Base-by-base conservation (phyloP, 257 asterid genomes). In the Prunella vulgaris region DNA sequence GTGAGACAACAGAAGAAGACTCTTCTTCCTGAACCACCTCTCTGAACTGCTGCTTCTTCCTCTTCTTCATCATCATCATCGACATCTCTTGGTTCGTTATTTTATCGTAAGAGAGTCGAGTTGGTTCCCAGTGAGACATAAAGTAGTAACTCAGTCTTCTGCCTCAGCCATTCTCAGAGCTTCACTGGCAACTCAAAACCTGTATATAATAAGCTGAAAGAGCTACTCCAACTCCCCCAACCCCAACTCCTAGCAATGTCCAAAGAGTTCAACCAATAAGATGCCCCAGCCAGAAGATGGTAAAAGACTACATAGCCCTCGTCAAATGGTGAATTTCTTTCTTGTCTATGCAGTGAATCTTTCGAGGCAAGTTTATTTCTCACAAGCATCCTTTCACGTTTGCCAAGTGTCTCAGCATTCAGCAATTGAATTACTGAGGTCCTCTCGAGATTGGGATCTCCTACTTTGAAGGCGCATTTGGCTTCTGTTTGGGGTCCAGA, bases 391-490 rank as follows among this genome's bases (percentile, higher is more conserved):
- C 51, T 68, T 71, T 87, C 66, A 80, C 75, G 77, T 90, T 86
- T 52, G 65, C 80, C 70, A 72, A 53, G 70, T 72, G 87, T 33
- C n/a, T n/a, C n/a, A n/a, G n/a, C 86, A 78, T 53, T 89, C 98
- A 25, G 84, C 83, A 49, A 87, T 44, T 10, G 98, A 84, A 78
- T 86, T 77, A 69, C 51, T 79, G 27, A 92, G 96, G 77, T 92
- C 98, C 74, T 92, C 98, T 66, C 98, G 84, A 62, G 98, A 92
- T 67, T 90, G 97, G 35, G 98, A 92, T 80, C 94, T 79, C 74
- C 97, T 78, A 74, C 96, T 88, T 42, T 90, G 97, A 24, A 90
- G 92, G 38, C 82, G 93, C 90, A 76, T 81, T 70, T 87, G 89
- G 59, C 90, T 69, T 66, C 96, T 66, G 61, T 86, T 87, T 2